phyloP scores from a whole-genome alignment of 2,329 filamentous ascomycete species.

The Clonostachys solani region DNA sequence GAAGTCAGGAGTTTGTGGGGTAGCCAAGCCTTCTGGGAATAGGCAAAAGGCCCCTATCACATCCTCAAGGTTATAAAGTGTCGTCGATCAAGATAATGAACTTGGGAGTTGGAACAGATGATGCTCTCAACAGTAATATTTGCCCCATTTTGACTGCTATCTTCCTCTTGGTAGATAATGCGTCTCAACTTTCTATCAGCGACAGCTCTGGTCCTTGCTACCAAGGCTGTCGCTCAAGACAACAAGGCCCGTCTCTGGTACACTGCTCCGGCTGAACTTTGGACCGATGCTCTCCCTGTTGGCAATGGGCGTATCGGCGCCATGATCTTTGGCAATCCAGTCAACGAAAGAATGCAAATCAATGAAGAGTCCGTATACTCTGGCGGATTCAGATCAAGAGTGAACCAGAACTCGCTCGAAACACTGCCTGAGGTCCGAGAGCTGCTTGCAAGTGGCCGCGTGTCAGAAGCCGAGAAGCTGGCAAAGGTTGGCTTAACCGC shows the following conservation, averaged over 20 bases:
- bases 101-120: too few species aligned
- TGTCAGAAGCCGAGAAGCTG: not conserved
- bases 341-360: conserved; percentile 1
- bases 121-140: too few species aligned
- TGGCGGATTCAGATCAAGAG: not conserved
- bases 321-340: conserved; percentile 1
- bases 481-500: conserved; percentile 1
- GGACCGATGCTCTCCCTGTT: not conserved
- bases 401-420: conserved; percentile 1
- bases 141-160: too few species aligned
- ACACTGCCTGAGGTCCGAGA: not conserved
- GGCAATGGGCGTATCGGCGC: not conserved
- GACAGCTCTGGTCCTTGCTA: too few species aligned
- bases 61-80: too few species aligned
- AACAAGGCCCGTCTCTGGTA: conserved; percentile 1
- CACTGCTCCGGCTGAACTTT: not conserved
- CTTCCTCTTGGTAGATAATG: too few species aligned
- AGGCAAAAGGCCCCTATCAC: too few species aligned
- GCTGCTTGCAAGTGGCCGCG: not conserved
- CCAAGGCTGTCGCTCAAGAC: too few species aligned
- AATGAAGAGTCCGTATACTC: conserved; percentile 1
- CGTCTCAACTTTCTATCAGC: too few species aligned
- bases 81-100: too few species aligned
- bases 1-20: too few species aligned
- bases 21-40: too few species aligned